Base-by-base conservation (phyloP, 768 basidiomycete genomes). In the Trametes coccinea region DNA sequence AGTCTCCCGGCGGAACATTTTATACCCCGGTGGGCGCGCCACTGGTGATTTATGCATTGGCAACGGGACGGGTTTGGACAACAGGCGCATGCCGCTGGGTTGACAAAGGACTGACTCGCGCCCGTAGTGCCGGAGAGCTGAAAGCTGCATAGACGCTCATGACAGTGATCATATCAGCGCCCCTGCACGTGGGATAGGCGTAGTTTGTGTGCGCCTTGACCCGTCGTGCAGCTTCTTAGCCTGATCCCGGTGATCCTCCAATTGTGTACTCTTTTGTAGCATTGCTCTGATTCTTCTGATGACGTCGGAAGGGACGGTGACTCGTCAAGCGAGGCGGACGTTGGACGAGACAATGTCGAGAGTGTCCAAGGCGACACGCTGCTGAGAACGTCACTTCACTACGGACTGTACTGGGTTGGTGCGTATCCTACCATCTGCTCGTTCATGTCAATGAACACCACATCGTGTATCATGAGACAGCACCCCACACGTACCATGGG, bases 11-110 rank as follows among this genome's bases (percentile, higher is more conserved):
- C 29, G 30, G 53, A 43, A 31, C 53, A 53, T 53, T 53, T 43
- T 53, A 53, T 53, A 53, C n/a, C 10, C 40, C 39, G 40, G 39
- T 17, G 29, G 17, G 53, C 53, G 53, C 53, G 53, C 41, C 53
- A 53, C 53, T 44, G 11, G 53, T 43, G 41, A 44, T n/a, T 14
- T 39, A 10, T n/a, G 40, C 40, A 43, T 31, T 31, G 16, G 37
- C 53, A 44, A 53, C 53, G 53, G 53, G 44, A 41, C 40, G 16
- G 16, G 8, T n/a, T 30, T 17, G 39, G 53, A 30, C 9, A 43
- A 53, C 52, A 43, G 41, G 29, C 16, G 52, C 30, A 53, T 39
- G 53, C 53, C 53, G 53, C 53, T 53, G 53, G 53, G 53, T 53
- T 53, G 41, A 53, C 53, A 53, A 44, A 53, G 53, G 53, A 53